Evolutionary conservation across 805 yeast genomes (phyloP).

Genomic region (Debaryomyces prosopidis): DNA sequence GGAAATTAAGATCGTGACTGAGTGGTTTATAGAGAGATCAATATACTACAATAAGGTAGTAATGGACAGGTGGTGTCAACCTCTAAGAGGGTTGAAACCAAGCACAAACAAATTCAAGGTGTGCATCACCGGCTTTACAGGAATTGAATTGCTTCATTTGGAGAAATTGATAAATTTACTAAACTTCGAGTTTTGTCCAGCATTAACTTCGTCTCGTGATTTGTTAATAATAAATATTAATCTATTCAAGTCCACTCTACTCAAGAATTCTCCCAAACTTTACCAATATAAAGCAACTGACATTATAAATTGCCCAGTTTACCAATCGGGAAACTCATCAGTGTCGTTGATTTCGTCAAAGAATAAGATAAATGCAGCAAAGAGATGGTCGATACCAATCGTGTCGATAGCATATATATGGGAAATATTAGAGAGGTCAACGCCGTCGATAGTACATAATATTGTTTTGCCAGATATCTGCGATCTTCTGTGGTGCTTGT

Average conservation of each 20-base stretch:
- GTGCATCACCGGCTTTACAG: constrained; percentile 73
- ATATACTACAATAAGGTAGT: constrained; percentile 53
- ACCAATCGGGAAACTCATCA: constrained; percentile 30
- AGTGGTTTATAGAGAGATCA: constrained; percentile 79
- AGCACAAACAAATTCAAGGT: constrained; percentile 31
- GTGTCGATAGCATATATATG: constrained; percentile 55
- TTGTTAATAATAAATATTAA: constrained; percentile 55
- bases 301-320: constrained; percentile 35
- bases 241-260: constrained; percentile 39
- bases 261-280: constrained; percentile 41
- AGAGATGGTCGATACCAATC: constrained; percentile 58
- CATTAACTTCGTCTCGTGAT: constrained; percentile 53
- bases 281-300: constrained; percentile 36
- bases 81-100: constrained; percentile 38
- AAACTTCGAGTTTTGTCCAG: constrained; percentile 51
- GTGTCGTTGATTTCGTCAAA: constrained; percentile 45
- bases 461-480: constrained; percentile 39
- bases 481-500: constrained; percentile 56
- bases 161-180: constrained; percentile 58
- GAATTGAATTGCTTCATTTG: constrained; percentile 72
- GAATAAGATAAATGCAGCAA: constrained; percentile 59
- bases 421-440: constrained; percentile 44
- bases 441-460: constrained; percentile 12
- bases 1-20: constrained; percentile 52
- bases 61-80: constrained; percentile 65